Evolutionary conservation across 441 rosid species (phyloP).

Genomic region (Corymbia calophylla): DNA sequence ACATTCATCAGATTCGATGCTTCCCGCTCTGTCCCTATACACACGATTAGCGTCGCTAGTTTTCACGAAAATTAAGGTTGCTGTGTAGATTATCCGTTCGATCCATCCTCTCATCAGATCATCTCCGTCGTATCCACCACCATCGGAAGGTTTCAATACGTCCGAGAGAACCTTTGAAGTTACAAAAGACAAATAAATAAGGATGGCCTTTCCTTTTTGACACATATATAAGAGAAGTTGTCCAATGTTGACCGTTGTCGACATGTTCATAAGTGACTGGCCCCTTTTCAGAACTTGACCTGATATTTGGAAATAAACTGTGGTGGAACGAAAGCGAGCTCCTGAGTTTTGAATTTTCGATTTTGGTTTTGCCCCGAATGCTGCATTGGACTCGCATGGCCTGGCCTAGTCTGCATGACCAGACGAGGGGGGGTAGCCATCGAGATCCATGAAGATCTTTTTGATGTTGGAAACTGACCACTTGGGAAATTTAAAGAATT

Average conservation of each 20-base stretch:
- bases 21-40: background rate
- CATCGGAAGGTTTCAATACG: background rate
- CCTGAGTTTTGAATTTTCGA: background rate
- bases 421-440: background rate
- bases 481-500: background rate
- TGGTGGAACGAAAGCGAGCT: background rate
- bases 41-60: background rate
- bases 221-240: background rate
- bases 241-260: background rate
- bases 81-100: background rate
- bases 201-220: background rate
- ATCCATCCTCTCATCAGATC: background rate
- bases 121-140: background rate
- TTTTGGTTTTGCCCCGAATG: background rate
- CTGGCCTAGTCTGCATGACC: background rate
- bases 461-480: background rate
- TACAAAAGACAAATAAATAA: background rate
- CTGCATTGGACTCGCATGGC: background rate
- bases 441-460: background rate
- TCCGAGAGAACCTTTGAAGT: background rate
- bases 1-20: slow-evolving; percentile 16
- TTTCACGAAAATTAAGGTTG: background rate
- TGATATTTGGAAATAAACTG: background rate
- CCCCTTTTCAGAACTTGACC: background rate
- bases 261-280: background rate